Evolutionary conservation across 176 grass and related monocot genomes (phyloP).

Genomic region (Stipa capillata): DNA sequence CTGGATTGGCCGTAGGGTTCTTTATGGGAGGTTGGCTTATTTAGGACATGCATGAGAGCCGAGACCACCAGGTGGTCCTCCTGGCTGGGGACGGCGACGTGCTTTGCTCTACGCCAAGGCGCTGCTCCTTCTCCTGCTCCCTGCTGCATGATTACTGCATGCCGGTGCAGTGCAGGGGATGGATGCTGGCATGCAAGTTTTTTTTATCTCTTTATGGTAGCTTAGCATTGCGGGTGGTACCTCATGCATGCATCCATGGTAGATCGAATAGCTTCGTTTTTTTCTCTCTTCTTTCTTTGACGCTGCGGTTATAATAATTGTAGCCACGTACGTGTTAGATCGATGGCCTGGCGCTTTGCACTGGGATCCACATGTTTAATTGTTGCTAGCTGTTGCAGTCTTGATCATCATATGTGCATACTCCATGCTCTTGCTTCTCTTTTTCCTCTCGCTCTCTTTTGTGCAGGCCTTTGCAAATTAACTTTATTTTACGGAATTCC

Average conservation of each 20-base stretch:
- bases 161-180: not conserved
- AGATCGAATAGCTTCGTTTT: not conserved
- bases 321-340: not conserved
- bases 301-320: not conserved
- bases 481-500: slow-evolving; percentile 12
- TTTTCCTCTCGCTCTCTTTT: not conserved
- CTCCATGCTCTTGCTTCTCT: not conserved
- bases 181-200: too few species aligned
- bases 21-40: slow-evolving; percentile 50
- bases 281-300: not conserved
- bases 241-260: too few species aligned
- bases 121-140: not conserved
- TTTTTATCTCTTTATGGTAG: not conserved
- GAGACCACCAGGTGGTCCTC: slow-evolving; percentile 32
- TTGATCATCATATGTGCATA: not conserved
- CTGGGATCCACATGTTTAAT: slow-evolving; percentile 42
- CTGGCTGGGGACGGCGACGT: slow-evolving; percentile 45
- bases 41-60: slow-evolving; percentile 27
- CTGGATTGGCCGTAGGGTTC: slow-evolving; percentile 17
- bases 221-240: not conserved
- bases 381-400: slow-evolving; percentile 1
- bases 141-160: not conserved
- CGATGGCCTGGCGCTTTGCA: slow-evolving; percentile 4
- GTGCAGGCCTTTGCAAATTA: slow-evolving; percentile 7
- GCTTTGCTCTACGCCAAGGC: not conserved